Percentiles rank a stretch among this genome's conserved stretches.
Evolutionary conservation across 768 basidiomycete genomes (phyloP).

Genomic region (Hortiboletus flavorubellus): DNA sequence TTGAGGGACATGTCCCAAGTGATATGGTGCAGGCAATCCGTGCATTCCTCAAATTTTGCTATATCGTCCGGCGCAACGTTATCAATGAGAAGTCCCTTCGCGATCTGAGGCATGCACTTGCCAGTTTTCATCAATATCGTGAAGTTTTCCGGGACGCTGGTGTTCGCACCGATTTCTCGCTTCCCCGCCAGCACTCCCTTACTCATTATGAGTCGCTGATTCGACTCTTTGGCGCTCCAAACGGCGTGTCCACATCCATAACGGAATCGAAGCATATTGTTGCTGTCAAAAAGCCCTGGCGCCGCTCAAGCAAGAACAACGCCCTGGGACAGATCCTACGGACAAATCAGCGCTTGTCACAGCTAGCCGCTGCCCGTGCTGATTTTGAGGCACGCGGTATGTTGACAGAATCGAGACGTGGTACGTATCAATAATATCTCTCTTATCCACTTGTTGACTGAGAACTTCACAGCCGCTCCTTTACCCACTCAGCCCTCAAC

Average conservation of each 20-base stretch:
- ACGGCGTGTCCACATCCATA: slow-evolving; percentile 36
- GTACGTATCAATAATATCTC: too few relatives aligned
- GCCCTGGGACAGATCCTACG: slow-evolving; percentile 20
- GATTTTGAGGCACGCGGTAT: too few relatives aligned
- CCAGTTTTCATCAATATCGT: slow-evolving; percentile 19
- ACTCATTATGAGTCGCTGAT: slow-evolving; percentile 29
- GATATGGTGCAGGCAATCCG: slow-evolving; percentile 18
- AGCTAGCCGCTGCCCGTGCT: not conserved
- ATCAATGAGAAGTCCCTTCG: slow-evolving; percentile 18
- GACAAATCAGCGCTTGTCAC: not conserved
- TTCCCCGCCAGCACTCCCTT: slow-evolving; percentile 35
- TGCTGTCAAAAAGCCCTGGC: slow-evolving; percentile 36
- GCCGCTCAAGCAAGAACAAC: slow-evolving; percentile 23
- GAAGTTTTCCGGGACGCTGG: slow-evolving; percentile 10
- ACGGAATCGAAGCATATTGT: slow-evolving; percentile 36
- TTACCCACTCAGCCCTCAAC: too few relatives aligned
- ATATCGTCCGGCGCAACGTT: slow-evolving; percentile 20
- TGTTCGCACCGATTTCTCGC: slow-evolving; percentile 11
- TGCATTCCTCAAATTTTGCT: slow-evolving; percentile 32
- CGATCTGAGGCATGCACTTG: slow-evolving; percentile 8
- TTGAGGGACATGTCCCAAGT: slow-evolving; percentile 20
- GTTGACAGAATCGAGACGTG: too few relatives aligned
- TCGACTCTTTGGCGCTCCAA: slow-evolving; percentile 31
- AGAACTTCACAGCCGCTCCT: too few relatives aligned
- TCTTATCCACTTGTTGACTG: too few relatives aligned